A percentile compares a stretch with the other conserved stretches of the same genome.
phyloP scores from a whole-genome alignment of 2,329 filamentous ascomycete genomes.

The Cordyceps militaris region DNA sequence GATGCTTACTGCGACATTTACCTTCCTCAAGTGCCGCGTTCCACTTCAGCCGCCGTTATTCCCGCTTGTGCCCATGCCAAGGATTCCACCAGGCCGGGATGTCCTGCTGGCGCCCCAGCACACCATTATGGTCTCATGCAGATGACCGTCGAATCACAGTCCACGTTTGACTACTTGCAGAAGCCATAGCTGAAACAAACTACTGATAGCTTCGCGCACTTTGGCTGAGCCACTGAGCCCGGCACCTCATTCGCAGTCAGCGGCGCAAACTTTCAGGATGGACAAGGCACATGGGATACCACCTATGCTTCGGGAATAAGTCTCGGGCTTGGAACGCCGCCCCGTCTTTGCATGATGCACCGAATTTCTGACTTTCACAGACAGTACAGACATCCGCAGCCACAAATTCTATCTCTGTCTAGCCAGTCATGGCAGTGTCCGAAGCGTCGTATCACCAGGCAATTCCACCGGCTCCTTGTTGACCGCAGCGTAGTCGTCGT shows the following conservation, averaged over 20 bases:
- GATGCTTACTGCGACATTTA: not conserved
- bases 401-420: not conserved
- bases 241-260: not conserved
- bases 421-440: not conserved
- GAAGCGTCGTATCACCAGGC: not conserved
- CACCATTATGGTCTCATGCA: not conserved
- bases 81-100: not conserved
- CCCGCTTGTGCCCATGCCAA: conserved; percentile 13
- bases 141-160: not conserved
- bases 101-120: not conserved
- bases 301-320: not conserved
- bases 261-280: not conserved
- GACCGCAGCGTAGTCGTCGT: not conserved
- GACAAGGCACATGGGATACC: too few species aligned
- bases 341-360: too few species aligned
- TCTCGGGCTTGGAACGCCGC: too few species aligned
- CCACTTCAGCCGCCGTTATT: conserved; percentile 2
- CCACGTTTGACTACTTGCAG: not conserved
- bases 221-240: not conserved
- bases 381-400: too few species aligned
- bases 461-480: conserved; percentile 6
- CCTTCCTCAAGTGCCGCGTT: not conserved
- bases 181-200: not conserved
- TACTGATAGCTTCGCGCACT: not conserved
- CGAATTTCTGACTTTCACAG: too few species aligned